Evolutionary conservation across 2,329 filamentous ascomycete genomes (phyloP).

Genomic region (Tolypocladium pustulatum): DNA sequence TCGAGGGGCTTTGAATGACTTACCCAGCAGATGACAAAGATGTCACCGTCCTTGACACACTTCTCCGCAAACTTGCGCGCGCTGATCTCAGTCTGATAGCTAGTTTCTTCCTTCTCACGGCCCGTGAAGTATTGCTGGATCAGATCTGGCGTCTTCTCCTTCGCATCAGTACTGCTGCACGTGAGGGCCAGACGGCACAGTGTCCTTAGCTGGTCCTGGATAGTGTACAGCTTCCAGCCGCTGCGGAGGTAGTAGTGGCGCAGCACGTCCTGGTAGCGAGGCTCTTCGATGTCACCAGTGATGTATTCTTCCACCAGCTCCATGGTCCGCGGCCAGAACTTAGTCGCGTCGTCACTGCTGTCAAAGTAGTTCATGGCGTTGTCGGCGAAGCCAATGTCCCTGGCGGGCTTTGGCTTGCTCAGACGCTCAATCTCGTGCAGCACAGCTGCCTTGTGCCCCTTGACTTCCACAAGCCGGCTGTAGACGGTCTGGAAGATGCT

Average conservation of each 20-base stretch:
- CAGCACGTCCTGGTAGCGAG: slow-evolving; percentile 78
- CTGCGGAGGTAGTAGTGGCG: slow-evolving; percentile 84
- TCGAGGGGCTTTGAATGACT: slow-evolving; percentile 28
- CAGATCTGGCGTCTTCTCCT: slow-evolving; percentile 89
- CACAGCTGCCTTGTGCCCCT: slow-evolving; percentile 66
- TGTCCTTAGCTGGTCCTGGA: slow-evolving; percentile 77
- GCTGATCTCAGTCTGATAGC: slow-evolving; percentile 80
- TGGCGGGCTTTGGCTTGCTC: slow-evolving; percentile 67
- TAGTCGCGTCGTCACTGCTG: slow-evolving; percentile 44
- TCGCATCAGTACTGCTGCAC: slow-evolving; percentile 77
- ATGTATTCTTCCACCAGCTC: slow-evolving; percentile 81
- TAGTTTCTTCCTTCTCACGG: slow-evolving; percentile 73
- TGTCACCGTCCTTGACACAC: slow-evolving; percentile 82
- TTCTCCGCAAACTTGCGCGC: slow-evolving; percentile 89
- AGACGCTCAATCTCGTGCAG: slow-evolving; percentile 63
- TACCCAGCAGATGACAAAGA: slow-evolving; percentile 87
- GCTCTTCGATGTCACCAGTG: slow-evolving; percentile 69
- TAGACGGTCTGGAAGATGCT: slow-evolving; percentile 89
- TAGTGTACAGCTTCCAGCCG: slow-evolving; percentile 88
- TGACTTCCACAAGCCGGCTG: slow-evolving; percentile 71
- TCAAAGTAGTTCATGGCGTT: slow-evolving; percentile 73
- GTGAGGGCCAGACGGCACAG: slow-evolving; percentile 70
- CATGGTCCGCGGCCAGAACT: slow-evolving; percentile 78
- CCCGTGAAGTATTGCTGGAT: slow-evolving; percentile 78
- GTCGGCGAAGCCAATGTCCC: slow-evolving; percentile 73